Conservation (phyloP, 306 rosid species). For the Abrus pulchellus region DNA sequence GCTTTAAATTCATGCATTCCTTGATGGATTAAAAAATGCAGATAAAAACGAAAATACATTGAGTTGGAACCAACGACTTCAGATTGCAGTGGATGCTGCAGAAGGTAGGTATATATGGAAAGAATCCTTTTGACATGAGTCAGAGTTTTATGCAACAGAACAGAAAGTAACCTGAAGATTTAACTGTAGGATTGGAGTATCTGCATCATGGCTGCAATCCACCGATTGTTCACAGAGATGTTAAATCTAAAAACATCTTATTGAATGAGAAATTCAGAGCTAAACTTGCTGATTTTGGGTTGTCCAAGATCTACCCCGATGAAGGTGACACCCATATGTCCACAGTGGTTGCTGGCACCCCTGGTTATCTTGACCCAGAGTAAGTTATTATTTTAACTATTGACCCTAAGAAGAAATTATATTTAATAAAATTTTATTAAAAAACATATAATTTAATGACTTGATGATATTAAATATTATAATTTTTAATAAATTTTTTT, state of each 20-base stretch:
- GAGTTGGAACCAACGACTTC: slow-evolving; percentile 69
- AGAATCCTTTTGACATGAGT: background rate
- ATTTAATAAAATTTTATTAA: no score
- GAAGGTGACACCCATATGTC: slow-evolving; percentile 57
- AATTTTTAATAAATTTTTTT: no score
- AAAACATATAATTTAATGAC: no score
- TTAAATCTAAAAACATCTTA: slow-evolving; percentile 71
- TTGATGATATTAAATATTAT: no score
- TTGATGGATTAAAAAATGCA: slow-evolving; percentile 44
- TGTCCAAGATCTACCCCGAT: slow-evolving; percentile 55
- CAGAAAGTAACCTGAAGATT: background rate
- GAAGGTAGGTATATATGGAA: slow-evolving; percentile 56
- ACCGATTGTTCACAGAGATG: slow-evolving; percentile 75
- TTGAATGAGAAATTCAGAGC: slow-evolving; percentile 55
- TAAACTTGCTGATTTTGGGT: slow-evolving; percentile 76
- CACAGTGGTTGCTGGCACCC: slow-evolving; percentile 66
- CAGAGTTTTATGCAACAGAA: slow-evolving; percentile 34
- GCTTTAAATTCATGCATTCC: background rate
- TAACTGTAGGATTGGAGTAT: slow-evolving; percentile 67
- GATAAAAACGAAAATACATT: slow-evolving; percentile 51
- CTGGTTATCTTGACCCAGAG: slow-evolving; percentile 74
- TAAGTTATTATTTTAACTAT: slow-evolving; percentile 46
- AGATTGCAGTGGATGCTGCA: slow-evolving; percentile 66
- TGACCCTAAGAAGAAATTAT: no score
- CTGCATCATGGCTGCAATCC: slow-evolving; percentile 65